Base-by-base conservation (phyloP, 106 monocot genomes). In the Allium cepa region DNA sequence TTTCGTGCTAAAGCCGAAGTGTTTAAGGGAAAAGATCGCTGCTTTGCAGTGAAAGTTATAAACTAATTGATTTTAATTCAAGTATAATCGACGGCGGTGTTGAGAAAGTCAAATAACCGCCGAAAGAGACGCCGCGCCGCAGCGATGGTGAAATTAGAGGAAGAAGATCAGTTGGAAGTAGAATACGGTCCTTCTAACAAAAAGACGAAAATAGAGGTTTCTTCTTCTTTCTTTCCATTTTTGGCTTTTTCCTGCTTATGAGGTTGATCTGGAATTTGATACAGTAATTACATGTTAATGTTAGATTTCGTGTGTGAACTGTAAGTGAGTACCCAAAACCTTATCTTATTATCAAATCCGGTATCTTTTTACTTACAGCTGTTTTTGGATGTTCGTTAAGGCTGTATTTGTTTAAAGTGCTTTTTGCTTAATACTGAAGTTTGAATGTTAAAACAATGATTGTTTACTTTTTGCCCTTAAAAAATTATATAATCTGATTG, bases 161-260 rank as follows among this genome's bases (percentile, higher is more conserved):
- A 80, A 16, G 87, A 85, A 68, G 87, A 92, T 57, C 49, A 75
- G 10, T 70, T 80, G 60, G 82, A 85, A 27, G 92, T 84, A 47
- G 80, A 82, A 76, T 76, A 79, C 61, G 87, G 87, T 7, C 78
- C 92, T 18, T 56, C 70, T 8, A 69, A 76, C 53, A 87, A 92
- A 80, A 75, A 77, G 69, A 70, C 67, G 66, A 79, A 69, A 73
- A 17, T 77, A 84, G 84, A 62, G 55, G 50, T 10, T 47, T 47
- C 17, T 46, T 14, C 9, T 27, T 48, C 22, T 65, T 65, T 65
- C 14, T 4, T 16, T 62, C 10, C 17, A 9, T 64, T 64, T 0
- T 6, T 47, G 14, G 6, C 6, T 1, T 64, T 64, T 47, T 17
- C 12, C 6, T 49, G 8, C 9, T 53, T 67, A 12, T 67, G 53